Base-by-base conservation (phyloP, 1,284 basidiomycete species). In the Malassezia sp. region DNA sequence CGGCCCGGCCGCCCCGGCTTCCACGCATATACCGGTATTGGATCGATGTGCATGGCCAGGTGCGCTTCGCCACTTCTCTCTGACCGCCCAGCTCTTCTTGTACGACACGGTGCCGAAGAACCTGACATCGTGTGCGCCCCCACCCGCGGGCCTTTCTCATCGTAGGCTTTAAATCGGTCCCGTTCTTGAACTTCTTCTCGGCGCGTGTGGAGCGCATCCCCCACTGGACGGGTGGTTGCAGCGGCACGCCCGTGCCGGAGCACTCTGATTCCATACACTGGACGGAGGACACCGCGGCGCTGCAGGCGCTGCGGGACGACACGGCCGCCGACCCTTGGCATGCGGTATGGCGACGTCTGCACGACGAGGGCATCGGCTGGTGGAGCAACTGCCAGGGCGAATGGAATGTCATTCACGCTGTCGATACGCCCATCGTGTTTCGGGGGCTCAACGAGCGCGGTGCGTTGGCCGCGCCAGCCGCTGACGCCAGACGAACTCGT, bases 391-490 rank as follows among this genome's bases (percentile, higher is more conserved):
- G 70, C 42, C 55, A 58, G 42, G 56, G 54, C 2, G 70, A 71
- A 37, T 47, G 59, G 42, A 71, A 71, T 41, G 59, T 59, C 20
- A 36, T 71, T 2, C 42, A 62, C 9, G 52, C 61, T 3, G 61
- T 63, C 21, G 67, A 70, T 31, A 63, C 63, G 5, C 64, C 61
- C 1, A 49, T 72, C 15, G 71, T 72, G 1, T 72, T 54, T 29
- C 59, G 63, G 18, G 55, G 61, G 12, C 52, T 72, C 3, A 29
- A 35, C 26, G 17, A 22, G 3, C 21, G 49, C 6, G 34, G 23
- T 34, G n/a, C 18, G 23, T 29, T 2, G n/a, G 5, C 1, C 18
- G 12, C n/a, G n/a, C n/a, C n/a, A n/a, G n/a, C 10, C 17, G 30
- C 23, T 46, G 9, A 46, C 38, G 4, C 7, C 27, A 49, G 46